Evolutionary conservation across 78 protist genomes (phyloP).

Genomic region (Dictyostelium brefeldianum): DNA sequence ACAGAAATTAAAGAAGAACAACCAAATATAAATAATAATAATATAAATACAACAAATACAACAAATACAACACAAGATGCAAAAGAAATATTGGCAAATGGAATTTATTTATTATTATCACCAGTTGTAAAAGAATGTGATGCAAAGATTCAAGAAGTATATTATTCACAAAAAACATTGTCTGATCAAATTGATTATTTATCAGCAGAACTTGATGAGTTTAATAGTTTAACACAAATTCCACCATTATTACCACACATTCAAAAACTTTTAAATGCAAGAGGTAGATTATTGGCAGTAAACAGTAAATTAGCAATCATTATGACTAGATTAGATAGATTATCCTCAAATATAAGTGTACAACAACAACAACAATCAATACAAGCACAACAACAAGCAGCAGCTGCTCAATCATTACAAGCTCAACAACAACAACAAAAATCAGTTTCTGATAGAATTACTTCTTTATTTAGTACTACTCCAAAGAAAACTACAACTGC

Average conservation of each 20-base stretch:
- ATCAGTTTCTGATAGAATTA: conserved; percentile 57
- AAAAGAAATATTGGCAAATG: conserved; percentile 34
- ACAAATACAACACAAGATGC: conserved; percentile 15
- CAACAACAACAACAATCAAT: conserved; percentile 42
- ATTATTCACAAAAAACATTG: conserved; percentile 70
- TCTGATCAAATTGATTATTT: conserved; percentile 69
- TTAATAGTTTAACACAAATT: conserved; percentile 58
- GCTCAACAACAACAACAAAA: conserved; percentile 13
- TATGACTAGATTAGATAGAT: conserved; percentile 64
- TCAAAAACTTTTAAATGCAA: conserved; percentile 73
- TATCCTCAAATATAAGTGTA: conserved; percentile 32
- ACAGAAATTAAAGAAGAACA: not conserved
- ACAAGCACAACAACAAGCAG: conserved; percentile 4
- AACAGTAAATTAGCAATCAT: conserved; percentile 59
- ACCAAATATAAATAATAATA: not conserved
- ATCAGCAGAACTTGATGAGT: conserved; percentile 64
- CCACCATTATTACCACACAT: conserved; percentile 78
- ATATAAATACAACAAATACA: conserved; percentile 9
- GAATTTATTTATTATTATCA: conserved; percentile 51
- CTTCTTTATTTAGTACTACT: conserved; percentile 5
- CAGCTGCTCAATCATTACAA: not conserved
- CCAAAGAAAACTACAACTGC: conserved; percentile 14
- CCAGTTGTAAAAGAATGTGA: conserved; percentile 81
- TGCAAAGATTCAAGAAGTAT: conserved; percentile 71
- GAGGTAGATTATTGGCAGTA: conserved; percentile 66